A percentile compares a stretch with the other conserved stretches of the same genome.
phyloP scores from a whole-genome alignment of 2,329 filamentous ascomycete genomes.

The Colletotrichum gloeosporioides region DNA sequence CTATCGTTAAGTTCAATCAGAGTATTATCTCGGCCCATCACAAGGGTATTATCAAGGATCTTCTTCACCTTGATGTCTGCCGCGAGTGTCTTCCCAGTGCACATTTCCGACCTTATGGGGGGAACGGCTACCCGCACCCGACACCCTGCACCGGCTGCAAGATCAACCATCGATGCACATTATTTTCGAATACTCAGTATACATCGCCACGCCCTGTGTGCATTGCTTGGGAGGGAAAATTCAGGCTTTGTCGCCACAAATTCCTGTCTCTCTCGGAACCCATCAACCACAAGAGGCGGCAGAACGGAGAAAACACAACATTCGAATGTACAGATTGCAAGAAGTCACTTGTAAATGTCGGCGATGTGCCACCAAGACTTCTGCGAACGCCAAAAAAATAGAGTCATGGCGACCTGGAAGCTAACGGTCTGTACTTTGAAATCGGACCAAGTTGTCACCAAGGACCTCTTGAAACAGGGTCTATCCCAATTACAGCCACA shows the following conservation, averaged over 20 bases:
- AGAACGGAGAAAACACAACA: neutral
- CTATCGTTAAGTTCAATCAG: neutral
- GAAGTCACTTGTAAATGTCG: rapidly evolving
- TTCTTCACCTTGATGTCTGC: neutral
- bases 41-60: neutral
- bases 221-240: neutral
- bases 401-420: neutral
- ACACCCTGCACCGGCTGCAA: neutral
- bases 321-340: neutral
- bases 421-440: neutral
- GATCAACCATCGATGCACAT: neutral
- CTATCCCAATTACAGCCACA: neutral
- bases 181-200: neutral
- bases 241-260: neutral
- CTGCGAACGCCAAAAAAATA: neutral
- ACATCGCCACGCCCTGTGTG: neutral
- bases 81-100: neutral
- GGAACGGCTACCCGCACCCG: neutral
- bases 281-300: neutral
- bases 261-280: neutral
- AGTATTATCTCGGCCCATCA: neutral
- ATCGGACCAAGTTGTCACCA: neutral
- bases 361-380: neutral
- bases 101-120: neutral
- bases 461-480: neutral